These are phyloP conservation scores for Fusarium tanahbumbuense DNA, from an alignment of 2,329 filamentous ascomycete genomes.

Conservation along the genomic window DNA sequence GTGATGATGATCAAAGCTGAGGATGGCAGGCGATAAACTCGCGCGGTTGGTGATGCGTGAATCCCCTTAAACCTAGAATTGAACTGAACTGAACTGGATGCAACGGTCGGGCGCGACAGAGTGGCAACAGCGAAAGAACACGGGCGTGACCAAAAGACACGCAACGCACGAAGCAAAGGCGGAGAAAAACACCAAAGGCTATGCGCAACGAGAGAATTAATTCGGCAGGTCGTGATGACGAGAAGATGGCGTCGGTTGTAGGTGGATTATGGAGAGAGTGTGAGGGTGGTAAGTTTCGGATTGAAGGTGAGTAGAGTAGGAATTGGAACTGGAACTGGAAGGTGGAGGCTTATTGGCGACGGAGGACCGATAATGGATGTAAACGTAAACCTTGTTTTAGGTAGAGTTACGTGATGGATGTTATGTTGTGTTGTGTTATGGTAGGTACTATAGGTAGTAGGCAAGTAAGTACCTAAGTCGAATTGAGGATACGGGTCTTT, in stretches of 20 bases:
- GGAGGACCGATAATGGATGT: constrained; percentile 28
- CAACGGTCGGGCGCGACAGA: constrained; percentile 28
- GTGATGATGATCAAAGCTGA: constrained; percentile 47
- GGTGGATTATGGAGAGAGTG: neutral
- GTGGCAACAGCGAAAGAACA: constrained; percentile 14
- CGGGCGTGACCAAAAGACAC: constrained; percentile 29
- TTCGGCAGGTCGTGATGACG: constrained; percentile 21
- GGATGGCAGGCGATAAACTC: constrained; percentile 45
- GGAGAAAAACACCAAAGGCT: constrained; percentile 22
- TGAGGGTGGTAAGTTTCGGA: constrained; percentile 25
- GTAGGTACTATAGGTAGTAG: neutral
- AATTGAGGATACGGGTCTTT: constrained; percentile 38
- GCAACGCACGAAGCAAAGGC: constrained; percentile 18
- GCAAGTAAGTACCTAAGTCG: neutral
- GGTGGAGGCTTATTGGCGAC: constrained; percentile 27
- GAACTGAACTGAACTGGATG: constrained; percentile 16
- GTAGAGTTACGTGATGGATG: constrained; percentile 1
- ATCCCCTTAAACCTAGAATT: constrained; percentile 23
- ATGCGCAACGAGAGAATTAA: constrained; percentile 18
- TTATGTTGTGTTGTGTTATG: no score
- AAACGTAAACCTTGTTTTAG: constrained; percentile 43
- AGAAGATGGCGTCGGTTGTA: constrained; percentile 32
- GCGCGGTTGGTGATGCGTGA: constrained; percentile 37
- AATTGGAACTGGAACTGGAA: constrained; percentile 36
- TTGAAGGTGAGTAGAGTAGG: constrained; percentile 22